Conservation (phyloP, 306 rosid species). For the Calophaca sinica region DNA sequence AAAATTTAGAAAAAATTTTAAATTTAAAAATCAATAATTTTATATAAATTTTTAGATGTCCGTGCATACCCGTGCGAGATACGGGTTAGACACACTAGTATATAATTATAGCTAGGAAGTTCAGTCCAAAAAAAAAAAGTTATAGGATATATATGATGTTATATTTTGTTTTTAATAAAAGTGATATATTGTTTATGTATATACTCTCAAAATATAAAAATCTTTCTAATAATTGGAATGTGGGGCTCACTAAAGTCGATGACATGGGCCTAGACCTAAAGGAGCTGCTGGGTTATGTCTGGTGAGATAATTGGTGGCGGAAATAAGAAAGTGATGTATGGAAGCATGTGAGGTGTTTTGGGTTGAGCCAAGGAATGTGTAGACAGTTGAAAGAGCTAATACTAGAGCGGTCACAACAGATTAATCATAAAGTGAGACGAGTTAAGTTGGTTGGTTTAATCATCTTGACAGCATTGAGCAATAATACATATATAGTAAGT, state of each 20-base stretch:
- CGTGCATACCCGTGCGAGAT: no score
- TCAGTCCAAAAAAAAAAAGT: no score
- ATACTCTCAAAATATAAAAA: not conserved
- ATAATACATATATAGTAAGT: no score
- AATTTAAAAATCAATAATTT: no score
- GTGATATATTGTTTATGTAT: no score
- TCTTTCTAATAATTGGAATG: slow-evolving; percentile 3
- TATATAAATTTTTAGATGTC: no score
- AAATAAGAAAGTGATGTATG: slow-evolving; percentile 18
- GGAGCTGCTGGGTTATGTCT: slow-evolving; percentile 3
- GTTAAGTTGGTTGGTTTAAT: no score
- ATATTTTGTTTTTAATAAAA: not conserved
- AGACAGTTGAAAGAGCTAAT: slow-evolving; percentile 18
- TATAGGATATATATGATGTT: not conserved
- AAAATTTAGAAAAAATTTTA: no score
- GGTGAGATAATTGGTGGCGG: slow-evolving; percentile 17
- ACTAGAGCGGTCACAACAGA: not conserved
- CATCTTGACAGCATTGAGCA: no score
- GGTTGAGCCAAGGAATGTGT: slow-evolving; percentile 4
- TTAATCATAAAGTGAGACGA: no score
- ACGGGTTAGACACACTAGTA: no score
- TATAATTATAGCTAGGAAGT: no score
- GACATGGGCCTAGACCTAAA: slow-evolving; percentile 30
- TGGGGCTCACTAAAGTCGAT: slow-evolving; percentile 31
- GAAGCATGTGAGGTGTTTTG: slow-evolving; percentile 49